phyloP scores from a whole-genome alignment of 225 moss, liverwort and hornwort species.

The Asterella californica region DNA sequence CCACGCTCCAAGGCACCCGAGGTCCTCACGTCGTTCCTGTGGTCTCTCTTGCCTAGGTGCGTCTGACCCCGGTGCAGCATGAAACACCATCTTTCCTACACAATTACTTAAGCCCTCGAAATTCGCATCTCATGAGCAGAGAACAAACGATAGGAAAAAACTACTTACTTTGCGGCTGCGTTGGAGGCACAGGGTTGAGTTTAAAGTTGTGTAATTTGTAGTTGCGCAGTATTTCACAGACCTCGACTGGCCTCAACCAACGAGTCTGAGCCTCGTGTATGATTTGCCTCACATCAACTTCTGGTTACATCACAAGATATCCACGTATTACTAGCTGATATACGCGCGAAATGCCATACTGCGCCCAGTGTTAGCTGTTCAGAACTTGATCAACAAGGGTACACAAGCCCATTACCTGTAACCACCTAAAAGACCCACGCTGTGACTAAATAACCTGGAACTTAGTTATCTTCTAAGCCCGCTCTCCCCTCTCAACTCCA shows the following conservation, averaged over 20 bases:
- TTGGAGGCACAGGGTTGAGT: constrained; percentile 82
- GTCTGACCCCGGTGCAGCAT: background rate
- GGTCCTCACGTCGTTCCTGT: background rate
- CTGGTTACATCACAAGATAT: constrained; percentile 26
- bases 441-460: background rate
- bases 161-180: constrained; percentile 51
- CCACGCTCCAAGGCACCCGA: background rate
- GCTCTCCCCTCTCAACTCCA: background rate
- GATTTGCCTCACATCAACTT: constrained; percentile 79
- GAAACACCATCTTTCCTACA: background rate
- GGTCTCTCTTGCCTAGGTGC: background rate
- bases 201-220: constrained; percentile 76
- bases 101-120: too few species aligned
- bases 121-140: background rate
- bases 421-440: background rate
- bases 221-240: constrained; percentile 79
- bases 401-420: background rate
- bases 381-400: background rate
- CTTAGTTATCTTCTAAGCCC: background rate
- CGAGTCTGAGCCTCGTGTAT: constrained; percentile 86
- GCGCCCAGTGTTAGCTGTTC: background rate
- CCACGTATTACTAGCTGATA: background rate
- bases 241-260: constrained; percentile 86
- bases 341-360: too few species aligned
- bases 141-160: background rate